Evolutionary conservation across 495 filamentous ascomycete species (phyloP).

Genomic region (Neurospora tetrasperma): DNA sequence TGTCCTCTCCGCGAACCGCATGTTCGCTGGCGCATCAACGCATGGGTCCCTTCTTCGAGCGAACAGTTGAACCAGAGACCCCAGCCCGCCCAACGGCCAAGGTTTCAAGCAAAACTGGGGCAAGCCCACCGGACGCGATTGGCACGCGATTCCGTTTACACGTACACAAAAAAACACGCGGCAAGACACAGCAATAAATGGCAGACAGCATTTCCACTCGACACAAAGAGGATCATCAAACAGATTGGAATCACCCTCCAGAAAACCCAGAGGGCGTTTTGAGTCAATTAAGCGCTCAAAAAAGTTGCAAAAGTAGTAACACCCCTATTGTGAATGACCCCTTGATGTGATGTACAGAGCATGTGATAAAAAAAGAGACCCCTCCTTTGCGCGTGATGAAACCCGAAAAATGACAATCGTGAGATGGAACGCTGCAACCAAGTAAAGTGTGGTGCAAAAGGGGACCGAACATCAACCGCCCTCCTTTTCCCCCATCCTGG

Average conservation of each 20-base stretch:
- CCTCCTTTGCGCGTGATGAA: slow-evolving; percentile 1
- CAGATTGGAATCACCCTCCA: neutral
- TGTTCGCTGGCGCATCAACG: neutral
- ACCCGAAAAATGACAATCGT: neutral
- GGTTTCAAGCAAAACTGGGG: neutral
- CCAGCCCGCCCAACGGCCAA: neutral
- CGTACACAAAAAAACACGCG: neutral
- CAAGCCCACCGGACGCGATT: neutral
- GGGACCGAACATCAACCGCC: neutral
- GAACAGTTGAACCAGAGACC: neutral
- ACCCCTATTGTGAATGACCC: neutral
- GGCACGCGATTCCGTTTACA: neutral
- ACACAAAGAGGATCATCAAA: neutral
- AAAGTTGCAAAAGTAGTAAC: slow-evolving; percentile 1
- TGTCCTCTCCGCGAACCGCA: neutral
- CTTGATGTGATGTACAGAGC: slow-evolving; percentile 1
- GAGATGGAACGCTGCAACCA: neutral
- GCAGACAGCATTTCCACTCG: neutral
- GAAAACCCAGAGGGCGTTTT: neutral
- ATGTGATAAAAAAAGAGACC: neutral
- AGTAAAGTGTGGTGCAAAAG: neutral
- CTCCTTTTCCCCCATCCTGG: neutral
- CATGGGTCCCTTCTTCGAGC: neutral
- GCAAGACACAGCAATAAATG: neutral
- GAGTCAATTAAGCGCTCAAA: slow-evolving; percentile 1